phyloP scores from a whole-genome alignment of 2,329 filamentous ascomycete species.

The Xylariaceae sp. region DNA sequence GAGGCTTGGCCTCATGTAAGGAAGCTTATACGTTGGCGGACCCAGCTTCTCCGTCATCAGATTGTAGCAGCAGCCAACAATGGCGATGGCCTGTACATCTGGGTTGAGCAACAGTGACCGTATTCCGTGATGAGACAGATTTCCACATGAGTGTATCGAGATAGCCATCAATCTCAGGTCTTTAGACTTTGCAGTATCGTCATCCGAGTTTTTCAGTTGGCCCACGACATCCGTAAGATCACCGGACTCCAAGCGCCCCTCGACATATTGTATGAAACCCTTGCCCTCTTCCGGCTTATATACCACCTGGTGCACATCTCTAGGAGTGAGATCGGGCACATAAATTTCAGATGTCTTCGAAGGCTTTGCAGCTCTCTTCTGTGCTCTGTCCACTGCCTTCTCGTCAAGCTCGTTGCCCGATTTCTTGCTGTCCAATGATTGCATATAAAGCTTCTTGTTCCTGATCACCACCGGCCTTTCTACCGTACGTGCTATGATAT shows the following conservation, averaged over 20 bases:
- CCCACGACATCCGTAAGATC: constrained; percentile 51
- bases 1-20: constrained; percentile 68
- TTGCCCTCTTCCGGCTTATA: constrained; percentile 60
- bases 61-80: constrained; percentile 98
- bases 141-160: constrained; percentile 95
- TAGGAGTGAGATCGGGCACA: constrained; percentile 49
- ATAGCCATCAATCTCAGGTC: constrained; percentile 72
- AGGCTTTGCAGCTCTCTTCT: constrained; percentile 35
- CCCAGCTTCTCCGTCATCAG: constrained; percentile 86
- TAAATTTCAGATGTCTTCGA: constrained; percentile 31
- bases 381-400: constrained; percentile 38
- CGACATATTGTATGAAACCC: constrained; percentile 74
- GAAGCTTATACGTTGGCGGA: constrained; percentile 81
- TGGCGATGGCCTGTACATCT: constrained; percentile 82
- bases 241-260: constrained; percentile 70
- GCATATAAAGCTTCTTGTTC: constrained; percentile 77
- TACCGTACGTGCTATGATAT: constrained; percentile 75
- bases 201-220: constrained; percentile 31
- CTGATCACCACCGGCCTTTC: constrained; percentile 70
- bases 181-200: constrained; percentile 24
- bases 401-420: constrained; percentile 42
- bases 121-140: constrained; percentile 92
- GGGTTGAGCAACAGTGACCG: constrained; percentile 82
- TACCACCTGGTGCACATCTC: constrained; percentile 47
- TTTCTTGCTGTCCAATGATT: constrained; percentile 44